Conservation (phyloP, 73 alveolate species). For the Paraurostyla sp. region DNA sequence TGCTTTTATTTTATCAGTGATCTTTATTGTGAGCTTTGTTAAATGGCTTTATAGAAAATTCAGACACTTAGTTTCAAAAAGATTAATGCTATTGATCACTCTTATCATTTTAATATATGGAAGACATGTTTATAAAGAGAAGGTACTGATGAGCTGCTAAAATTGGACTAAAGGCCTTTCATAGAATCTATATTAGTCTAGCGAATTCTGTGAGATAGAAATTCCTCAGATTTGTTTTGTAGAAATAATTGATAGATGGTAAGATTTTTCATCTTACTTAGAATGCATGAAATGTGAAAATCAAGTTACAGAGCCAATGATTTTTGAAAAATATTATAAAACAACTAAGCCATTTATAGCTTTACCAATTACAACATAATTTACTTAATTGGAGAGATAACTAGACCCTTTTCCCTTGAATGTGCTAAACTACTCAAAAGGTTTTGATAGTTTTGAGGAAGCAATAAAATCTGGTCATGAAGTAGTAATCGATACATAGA, state of each 20-base stretch:
- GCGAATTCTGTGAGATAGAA: constrained; percentile 20
- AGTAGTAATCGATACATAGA: constrained; percentile 55
- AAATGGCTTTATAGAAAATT: neutral
- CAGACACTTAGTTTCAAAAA: neutral
- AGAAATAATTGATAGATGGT: constrained; percentile 41
- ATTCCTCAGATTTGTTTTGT: neutral
- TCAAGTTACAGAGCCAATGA: neutral
- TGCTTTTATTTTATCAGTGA: neutral
- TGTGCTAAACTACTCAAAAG: constrained; percentile 1
- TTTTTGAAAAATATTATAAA: constrained; percentile 8
- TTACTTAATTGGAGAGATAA: constrained; percentile 32
- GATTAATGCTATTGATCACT: neutral
- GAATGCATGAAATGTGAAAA: neutral
- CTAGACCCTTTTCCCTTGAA: neutral
- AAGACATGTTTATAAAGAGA: neutral
- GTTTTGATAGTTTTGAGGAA: constrained; percentile 44
- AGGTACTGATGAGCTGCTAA: constrained; percentile 14
- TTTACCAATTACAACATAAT: neutral
- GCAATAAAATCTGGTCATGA: constrained; percentile 50
- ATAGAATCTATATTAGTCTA: neutral
- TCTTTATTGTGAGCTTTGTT: neutral
- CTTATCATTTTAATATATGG: neutral
- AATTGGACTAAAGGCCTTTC: constrained; percentile 23
- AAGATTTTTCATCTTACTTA: constrained; percentile 11
- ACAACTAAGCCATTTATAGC: constrained; percentile 15